phyloP scores from a whole-genome alignment of 225 moss, liverwort and hornwort species.

The Sphagnum tenellum region DNA sequence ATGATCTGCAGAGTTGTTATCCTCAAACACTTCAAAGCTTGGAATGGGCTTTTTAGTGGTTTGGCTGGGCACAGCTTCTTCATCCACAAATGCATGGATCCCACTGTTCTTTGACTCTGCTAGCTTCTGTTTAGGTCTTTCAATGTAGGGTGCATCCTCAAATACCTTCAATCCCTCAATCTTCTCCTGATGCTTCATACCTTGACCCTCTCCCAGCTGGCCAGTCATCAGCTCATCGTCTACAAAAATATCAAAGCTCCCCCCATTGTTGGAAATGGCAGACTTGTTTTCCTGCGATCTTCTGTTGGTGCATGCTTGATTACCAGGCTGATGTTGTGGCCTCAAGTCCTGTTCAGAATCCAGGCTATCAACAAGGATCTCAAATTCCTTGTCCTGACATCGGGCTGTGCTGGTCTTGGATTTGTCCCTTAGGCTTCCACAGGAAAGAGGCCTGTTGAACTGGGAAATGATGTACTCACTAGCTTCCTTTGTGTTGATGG shows the following conservation, averaged over 20 bases:
- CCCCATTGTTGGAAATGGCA: slow-evolving; percentile 1
- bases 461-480: slow-evolving; percentile 80
- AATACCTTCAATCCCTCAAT: slow-evolving; percentile 2
- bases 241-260: slow-evolving; percentile 27
- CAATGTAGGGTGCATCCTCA: slow-evolving; percentile 1
- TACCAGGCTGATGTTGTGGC: background rate
- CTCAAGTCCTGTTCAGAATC: slow-evolving; percentile 1
- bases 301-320: background rate
- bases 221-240: slow-evolving; percentile 13
- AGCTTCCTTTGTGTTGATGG: slow-evolving; percentile 84
- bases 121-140: background rate
- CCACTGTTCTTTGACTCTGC: slow-evolving; percentile 10
- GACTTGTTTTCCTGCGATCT: background rate
- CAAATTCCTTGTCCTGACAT: slow-evolving; percentile 15
- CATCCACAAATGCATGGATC: slow-evolving; percentile 46
- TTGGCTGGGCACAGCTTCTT: slow-evolving; percentile 21
- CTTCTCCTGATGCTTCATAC: slow-evolving; percentile 1
- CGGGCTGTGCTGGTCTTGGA: slow-evolving; percentile 11
- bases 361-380: slow-evolving; percentile 25
- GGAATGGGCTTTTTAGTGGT: too few relatives aligned
- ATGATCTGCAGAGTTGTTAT: background rate
- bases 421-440: slow-evolving; percentile 37
- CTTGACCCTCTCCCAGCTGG: too few relatives aligned
- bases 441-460: slow-evolving; percentile 74
- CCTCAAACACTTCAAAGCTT: too few relatives aligned